These are phyloP conservation scores for Seiridium unicorne DNA, from an alignment of 2,329 filamentous ascomycete species.

Conservation along the genomic window DNA sequence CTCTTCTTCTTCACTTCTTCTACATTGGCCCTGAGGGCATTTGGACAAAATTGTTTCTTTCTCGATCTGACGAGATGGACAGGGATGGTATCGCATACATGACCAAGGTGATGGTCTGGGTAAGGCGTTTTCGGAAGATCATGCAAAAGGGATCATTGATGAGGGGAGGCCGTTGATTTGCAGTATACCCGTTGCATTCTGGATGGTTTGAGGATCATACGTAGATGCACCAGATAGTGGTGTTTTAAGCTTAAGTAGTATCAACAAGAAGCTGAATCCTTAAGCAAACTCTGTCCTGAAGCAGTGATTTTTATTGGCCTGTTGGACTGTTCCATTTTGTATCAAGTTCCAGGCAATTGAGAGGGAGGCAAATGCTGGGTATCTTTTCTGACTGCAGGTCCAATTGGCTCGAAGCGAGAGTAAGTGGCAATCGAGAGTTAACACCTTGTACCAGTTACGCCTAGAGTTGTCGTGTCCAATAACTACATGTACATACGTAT, in stretches of 20 bases:
- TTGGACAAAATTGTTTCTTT: conserved; percentile 15
- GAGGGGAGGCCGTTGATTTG: background rate
- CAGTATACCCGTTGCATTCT: conserved; percentile 7
- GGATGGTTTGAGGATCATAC: background rate
- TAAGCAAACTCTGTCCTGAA: background rate
- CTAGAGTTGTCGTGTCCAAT: too few species aligned
- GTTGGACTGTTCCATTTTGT: too few species aligned
- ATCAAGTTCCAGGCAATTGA: too few species aligned
- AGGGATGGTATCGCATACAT: conserved; percentile 11
- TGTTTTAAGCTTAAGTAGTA: background rate
- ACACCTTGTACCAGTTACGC: too few species aligned
- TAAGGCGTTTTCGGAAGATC: conserved; percentile 9
- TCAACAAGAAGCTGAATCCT: background rate
- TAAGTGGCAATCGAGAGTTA: too few species aligned
- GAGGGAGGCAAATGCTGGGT: too few species aligned
- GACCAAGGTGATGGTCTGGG: conserved; percentile 8
- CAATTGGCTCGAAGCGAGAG: too few species aligned
- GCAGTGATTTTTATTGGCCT: background rate
- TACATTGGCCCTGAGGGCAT: conserved; percentile 26
- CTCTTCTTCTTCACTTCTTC: conserved; percentile 27
- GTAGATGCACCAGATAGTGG: background rate
- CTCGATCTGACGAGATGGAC: conserved; percentile 12
- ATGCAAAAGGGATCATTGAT: background rate
- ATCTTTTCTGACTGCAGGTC: too few species aligned
- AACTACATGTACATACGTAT: too few species aligned